Evolutionary conservation across 208 protist species (phyloP).

Genomic region (Wallacemonas rigidus): DNA sequence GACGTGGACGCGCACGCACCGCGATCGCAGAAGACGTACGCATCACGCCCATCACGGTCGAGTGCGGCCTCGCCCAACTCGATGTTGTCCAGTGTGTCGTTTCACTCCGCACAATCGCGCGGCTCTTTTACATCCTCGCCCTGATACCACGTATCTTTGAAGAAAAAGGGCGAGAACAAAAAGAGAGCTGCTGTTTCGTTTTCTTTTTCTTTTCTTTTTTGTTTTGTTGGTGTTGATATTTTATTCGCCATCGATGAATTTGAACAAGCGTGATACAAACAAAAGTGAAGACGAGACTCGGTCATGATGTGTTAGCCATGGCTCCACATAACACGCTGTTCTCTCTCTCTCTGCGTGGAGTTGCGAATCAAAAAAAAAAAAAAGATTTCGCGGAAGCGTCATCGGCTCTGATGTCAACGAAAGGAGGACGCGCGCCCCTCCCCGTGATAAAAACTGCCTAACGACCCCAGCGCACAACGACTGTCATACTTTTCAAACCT

Average conservation of each 20-base stretch:
- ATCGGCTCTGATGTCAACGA: background rate
- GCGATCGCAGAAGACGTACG: background rate
- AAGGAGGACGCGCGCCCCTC: too few species aligned
- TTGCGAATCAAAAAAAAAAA: background rate
- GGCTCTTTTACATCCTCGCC: constrained; percentile 6
- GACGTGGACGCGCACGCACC: background rate
- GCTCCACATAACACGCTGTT: too few species aligned
- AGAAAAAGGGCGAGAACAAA: constrained; percentile 2
- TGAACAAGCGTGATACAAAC: too few species aligned
- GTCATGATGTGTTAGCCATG: too few species aligned
- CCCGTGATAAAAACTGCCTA: too few species aligned
- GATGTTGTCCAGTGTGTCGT: background rate
- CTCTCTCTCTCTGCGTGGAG: too few species aligned
- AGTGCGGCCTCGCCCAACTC: background rate
- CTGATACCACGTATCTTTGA: background rate
- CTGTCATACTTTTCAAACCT: too few species aligned
- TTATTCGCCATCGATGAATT: too few species aligned
- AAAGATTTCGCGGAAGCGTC: constrained; percentile 10
- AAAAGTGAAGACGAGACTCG: too few species aligned
- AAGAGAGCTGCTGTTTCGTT: constrained; percentile 2
- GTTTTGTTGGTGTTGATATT: background rate
- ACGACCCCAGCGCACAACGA: too few species aligned
- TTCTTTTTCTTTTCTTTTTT: constrained; percentile 15
- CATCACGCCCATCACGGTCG: background rate
- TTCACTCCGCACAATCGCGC: constrained; percentile 4